phyloP scores from a whole-genome alignment of 2,329 filamentous ascomycete species.

The Talaromyces sp. region DNA sequence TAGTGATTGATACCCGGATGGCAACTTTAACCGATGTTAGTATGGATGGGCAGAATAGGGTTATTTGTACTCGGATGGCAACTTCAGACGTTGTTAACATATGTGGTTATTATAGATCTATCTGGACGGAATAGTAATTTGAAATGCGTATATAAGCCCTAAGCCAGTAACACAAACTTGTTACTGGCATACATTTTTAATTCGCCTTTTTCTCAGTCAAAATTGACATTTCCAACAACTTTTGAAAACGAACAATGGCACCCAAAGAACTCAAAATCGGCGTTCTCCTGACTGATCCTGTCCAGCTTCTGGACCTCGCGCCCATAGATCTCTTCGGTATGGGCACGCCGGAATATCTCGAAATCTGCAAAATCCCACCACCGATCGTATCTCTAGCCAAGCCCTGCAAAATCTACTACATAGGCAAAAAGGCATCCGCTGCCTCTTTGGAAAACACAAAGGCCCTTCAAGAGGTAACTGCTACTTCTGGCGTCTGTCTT shows the following conservation, averaged over 20 bases:
- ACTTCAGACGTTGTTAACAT: neutral
- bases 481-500: conserved; percentile 22
- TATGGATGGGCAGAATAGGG: neutral
- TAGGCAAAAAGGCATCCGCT: conserved; percentile 16
- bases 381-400: conserved; percentile 21
- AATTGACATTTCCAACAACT: neutral
- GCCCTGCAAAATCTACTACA: conserved; percentile 27
- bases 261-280: neutral
- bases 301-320: conserved; percentile 21
- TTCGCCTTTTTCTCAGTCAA: neutral
- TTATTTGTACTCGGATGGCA: neutral
- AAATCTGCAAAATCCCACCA: conserved; percentile 25
- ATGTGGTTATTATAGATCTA: no score
- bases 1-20: neutral
- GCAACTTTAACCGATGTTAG: neutral
- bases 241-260: neutral
- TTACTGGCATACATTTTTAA: neutral
- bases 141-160: neutral
- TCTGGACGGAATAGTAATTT: no score
- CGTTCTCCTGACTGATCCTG: neutral
- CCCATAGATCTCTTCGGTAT: conserved; percentile 35
- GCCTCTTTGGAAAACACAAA: neutral
- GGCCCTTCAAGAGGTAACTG: conserved; percentile 17
- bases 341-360: conserved; percentile 20
- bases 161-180: neutral